Evolutionary conservation across 352 stramenopile species (phyloP).

Genomic region (Phytophthora cryptogea): DNA sequence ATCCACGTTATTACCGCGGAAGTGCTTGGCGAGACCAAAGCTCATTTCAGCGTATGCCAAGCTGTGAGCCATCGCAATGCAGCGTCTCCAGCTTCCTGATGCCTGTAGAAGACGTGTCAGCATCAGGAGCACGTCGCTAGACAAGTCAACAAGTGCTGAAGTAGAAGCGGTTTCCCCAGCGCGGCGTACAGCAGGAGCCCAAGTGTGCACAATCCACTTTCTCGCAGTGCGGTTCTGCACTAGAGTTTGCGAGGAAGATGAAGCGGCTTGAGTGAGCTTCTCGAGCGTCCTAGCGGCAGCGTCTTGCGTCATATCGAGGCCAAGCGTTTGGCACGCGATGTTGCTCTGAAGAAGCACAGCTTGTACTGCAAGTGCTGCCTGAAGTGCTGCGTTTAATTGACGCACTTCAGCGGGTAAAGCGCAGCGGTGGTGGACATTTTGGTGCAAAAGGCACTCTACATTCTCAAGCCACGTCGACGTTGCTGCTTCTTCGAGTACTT

Average conservation of each 20-base stretch:
- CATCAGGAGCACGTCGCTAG: conserved; percentile 47
- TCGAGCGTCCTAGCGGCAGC: conserved; percentile 27
- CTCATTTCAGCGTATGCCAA: conserved; percentile 50
- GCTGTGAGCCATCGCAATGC: conserved; percentile 45
- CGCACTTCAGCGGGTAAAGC: conserved; percentile 35
- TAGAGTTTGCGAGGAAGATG: conserved; percentile 26
- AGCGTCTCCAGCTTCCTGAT: conserved; percentile 43
- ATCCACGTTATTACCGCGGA: conserved; percentile 17
- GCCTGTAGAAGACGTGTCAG: conserved; percentile 52
- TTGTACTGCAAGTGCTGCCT: conserved; percentile 21
- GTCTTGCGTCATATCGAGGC: conserved; percentile 16
- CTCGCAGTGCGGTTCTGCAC: conserved; percentile 40
- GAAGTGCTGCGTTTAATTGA: conserved; percentile 38
- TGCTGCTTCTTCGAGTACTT: conserved; percentile 31
- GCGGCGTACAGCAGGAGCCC: conserved; percentile 26
- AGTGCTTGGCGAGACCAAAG: conserved; percentile 45
- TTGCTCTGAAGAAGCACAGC: conserved; percentile 28
- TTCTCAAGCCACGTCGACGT: conserved; percentile 37
- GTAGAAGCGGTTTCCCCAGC: conserved; percentile 3
- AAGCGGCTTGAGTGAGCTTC: conserved; percentile 29
- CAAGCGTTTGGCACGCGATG: conserved; percentile 6
- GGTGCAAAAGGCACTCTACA: conserved; percentile 56
- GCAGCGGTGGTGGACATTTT: conserved; percentile 60
- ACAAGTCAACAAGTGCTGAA: conserved; percentile 27
- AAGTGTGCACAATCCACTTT: conserved; percentile 40